A percentile compares a stretch with the other conserved stretches of the same genome.
phyloP scores from a whole-genome alignment of 495 filamentous ascomycete species.

The Massariosphaeria phaeospora region DNA sequence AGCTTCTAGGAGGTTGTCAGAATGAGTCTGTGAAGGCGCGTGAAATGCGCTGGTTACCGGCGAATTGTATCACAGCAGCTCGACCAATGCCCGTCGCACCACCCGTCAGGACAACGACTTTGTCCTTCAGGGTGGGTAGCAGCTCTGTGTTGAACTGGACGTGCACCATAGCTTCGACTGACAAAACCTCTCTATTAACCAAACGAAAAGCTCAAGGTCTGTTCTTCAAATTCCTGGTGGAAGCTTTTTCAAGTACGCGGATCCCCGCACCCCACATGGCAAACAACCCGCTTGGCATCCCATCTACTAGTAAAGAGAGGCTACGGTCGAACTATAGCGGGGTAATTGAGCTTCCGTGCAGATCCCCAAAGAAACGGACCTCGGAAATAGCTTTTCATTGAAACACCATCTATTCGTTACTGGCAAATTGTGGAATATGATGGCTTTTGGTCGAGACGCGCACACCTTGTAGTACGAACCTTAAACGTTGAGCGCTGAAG shows the following conservation, averaged over 20 bases:
- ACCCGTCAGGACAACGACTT: conserved; percentile 42
- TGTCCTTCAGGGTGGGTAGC: conserved; percentile 30
- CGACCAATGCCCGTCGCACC: conserved; percentile 43
- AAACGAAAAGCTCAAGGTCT: not conserved
- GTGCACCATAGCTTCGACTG: conserved; percentile 13
- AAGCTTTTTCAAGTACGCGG: not conserved
- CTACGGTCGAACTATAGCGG: conserved; percentile 17
- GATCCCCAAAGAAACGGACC: not conserved
- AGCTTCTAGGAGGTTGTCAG: conserved; percentile 27
- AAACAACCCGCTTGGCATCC: conserved; percentile 2
- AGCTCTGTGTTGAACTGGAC: conserved; percentile 22
- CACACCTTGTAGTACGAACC: conserved; percentile 11
- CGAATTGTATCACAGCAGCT: conserved; percentile 35
- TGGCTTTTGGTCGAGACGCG: not conserved
- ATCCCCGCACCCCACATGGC: conserved; percentile 21
- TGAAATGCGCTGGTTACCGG: conserved; percentile 21
- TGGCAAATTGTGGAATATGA: not conserved
- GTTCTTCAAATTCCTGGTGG: not conserved
- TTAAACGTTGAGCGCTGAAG: not conserved
- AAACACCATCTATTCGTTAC: conserved; percentile 1
- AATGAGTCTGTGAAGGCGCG: not conserved
- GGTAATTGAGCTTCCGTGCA: not conserved
- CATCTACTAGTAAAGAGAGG: not conserved
- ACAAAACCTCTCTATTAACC: not conserved
- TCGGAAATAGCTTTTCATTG: not conserved